Evolutionary conservation across 1,139 yeast genomes (phyloP).

Genomic region (Ogataea hybrid): DNA sequence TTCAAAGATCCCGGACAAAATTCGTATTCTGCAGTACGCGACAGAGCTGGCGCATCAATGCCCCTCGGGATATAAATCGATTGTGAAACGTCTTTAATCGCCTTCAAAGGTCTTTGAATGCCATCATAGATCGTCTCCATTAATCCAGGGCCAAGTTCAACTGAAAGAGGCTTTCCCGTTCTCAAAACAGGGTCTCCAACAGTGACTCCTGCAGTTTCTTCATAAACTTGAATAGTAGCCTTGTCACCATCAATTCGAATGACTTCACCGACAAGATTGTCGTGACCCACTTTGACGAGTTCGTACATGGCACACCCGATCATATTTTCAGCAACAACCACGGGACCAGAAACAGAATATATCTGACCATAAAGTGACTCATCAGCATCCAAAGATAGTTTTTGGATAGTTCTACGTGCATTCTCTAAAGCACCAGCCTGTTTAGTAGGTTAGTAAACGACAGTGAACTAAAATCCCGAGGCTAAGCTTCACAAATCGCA

Average conservation of each 20-base stretch:
- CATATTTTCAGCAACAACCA: constrained; percentile 96
- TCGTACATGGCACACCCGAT: constrained; percentile 99
- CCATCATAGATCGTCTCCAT: constrained; percentile 99
- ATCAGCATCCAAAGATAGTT: constrained; percentile 70
- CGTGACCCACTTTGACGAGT: constrained; percentile 95
- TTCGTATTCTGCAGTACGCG: constrained; percentile 79
- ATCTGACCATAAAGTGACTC: constrained; percentile 86
- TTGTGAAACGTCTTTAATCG: constrained; percentile 80
- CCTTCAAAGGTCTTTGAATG: constrained; percentile 96
- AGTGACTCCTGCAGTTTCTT: constrained; percentile 98
- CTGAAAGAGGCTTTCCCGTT: constrained; percentile 97
- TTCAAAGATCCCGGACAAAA: constrained; percentile 75
- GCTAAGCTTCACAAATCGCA: too few relatives aligned
- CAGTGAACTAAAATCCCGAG: too few relatives aligned
- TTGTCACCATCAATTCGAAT: constrained; percentile 95
- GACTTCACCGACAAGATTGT: constrained; percentile 95
- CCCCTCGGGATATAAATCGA: constrained; percentile 98
- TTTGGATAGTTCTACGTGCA: constrained; percentile 92
- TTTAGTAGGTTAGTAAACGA: background rate
- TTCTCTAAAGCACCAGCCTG: constrained; percentile 97
- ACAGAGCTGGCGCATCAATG: constrained; percentile 91
- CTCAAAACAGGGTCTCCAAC: constrained; percentile 98
- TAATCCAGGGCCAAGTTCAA: constrained; percentile 97
- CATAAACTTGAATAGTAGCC: constrained; percentile 98
- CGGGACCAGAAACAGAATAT: constrained; percentile 97